phyloP scores from a whole-genome alignment of 192 early-diverging fungal genomes.

The Podila minutissima region DNA sequence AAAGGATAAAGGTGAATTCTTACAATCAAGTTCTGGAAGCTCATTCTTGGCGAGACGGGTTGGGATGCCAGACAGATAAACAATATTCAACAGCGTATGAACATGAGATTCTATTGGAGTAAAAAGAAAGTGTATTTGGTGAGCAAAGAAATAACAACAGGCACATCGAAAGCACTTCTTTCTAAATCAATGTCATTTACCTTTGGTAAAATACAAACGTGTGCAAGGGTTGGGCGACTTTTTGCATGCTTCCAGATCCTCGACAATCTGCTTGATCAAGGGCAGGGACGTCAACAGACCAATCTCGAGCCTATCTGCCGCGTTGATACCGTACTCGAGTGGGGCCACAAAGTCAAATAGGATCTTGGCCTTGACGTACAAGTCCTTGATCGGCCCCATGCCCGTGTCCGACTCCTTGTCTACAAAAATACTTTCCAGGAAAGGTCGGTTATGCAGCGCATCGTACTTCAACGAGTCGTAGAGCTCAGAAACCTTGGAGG shows the following conservation, averaged over 20 bases:
- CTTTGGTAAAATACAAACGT: slow-evolving; percentile 95
- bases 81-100: slow-evolving; percentile 91
- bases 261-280: slow-evolving; percentile 82
- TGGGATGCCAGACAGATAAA: slow-evolving; percentile 87
- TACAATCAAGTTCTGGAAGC: slow-evolving; percentile 93
- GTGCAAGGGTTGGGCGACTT: slow-evolving; percentile 66
- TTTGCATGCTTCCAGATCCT: slow-evolving; percentile 74
- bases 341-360: slow-evolving; percentile 96
- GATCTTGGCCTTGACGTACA: slow-evolving; percentile 85
- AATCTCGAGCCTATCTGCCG: slow-evolving; percentile 86
- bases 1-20: slow-evolving; percentile 15
- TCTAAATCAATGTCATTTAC: slow-evolving; percentile 33
- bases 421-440: slow-evolving; percentile 79
- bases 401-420: slow-evolving; percentile 34
- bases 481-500: slow-evolving; percentile 90
- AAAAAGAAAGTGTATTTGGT: background rate
- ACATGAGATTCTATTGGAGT: slow-evolving; percentile 82
- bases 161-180: no score
- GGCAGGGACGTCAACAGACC: slow-evolving; percentile 80
- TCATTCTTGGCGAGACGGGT: slow-evolving; percentile 69
- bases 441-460: slow-evolving; percentile 93
- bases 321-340: slow-evolving; percentile 92
- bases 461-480: slow-evolving; percentile 98
- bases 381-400: slow-evolving; percentile 57
- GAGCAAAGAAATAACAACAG: background rate